Base-by-base conservation (phyloP, 805 yeast species). In the Lipomyces lipofer region DNA sequence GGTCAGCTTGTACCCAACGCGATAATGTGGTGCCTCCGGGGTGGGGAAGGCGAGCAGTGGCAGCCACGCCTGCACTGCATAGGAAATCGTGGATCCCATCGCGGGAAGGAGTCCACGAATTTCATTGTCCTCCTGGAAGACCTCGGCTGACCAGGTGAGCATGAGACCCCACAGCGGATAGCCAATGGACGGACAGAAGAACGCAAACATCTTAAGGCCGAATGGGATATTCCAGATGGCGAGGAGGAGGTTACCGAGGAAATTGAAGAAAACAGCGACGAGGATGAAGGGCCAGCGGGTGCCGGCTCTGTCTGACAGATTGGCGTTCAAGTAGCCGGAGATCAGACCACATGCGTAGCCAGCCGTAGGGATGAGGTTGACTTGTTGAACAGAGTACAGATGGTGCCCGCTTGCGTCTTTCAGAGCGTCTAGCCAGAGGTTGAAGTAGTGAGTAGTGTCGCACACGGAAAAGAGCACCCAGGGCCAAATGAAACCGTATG, bases 1-100 rank as follows among this genome's bases (percentile, higher is more conserved):
- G 54, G 56, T 24, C 8, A 43, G 47, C 44, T 53, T 46, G 45
- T 57, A 66, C 1, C 69, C 69, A 47, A 65, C 56, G 33, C 51
- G 50, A 28, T 56, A 66, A 21, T 64, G 49, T n/a, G 69, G 69
- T 3, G 67, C 65, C 27, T 66, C 66, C 1, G 56, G 63, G 5
- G 69, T 66, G 27, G 65, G 65, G 74, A 75, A 75, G 13, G 74
- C 73, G 29, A 75, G 63, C 9, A 78, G 74, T 1, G 81, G 69
- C 25, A 71, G 48, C 69, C 71, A 69, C 12, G 74, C 71, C 43
- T 64, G 64, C 44, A 71, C 64, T 4, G 71, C 66, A 47, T 63
- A 68, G 2, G 68, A 56, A 49, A 69, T 49, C 4, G 67, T 65
- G 35, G 68, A 68, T 24, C 67, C 70, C 9, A 68, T 62, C 13